Evolutionary conservation across 768 basidiomycete species (phyloP).

Genomic region (Crucibulum laeve): DNA sequence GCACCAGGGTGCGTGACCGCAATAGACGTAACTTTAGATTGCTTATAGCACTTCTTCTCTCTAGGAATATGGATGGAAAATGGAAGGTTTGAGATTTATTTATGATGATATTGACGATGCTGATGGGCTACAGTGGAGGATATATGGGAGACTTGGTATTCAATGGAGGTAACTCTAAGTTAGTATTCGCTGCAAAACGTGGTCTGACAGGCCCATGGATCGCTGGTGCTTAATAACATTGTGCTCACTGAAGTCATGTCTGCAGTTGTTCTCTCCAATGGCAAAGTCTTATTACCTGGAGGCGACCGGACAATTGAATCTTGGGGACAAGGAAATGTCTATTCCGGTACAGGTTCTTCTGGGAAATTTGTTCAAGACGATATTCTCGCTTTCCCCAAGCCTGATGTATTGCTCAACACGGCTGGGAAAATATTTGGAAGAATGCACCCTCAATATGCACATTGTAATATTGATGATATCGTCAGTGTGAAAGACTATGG

Average conservation of each 20-base stretch:
- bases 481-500: slow-evolving; percentile 69
- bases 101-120: too few species aligned
- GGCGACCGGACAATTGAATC: slow-evolving; percentile 55
- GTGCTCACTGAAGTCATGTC: slow-evolving; percentile 54
- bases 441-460: slow-evolving; percentile 63
- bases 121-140: slow-evolving; percentile 44
- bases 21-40: not conserved
- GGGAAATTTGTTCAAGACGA: slow-evolving; percentile 46
- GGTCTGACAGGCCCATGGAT: slow-evolving; percentile 41
- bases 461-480: slow-evolving; percentile 57
- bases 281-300: slow-evolving; percentile 50
- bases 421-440: slow-evolving; percentile 59
- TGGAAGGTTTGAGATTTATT: slow-evolving; percentile 47
- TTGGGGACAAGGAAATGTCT: slow-evolving; percentile 80
- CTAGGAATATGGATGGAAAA: slow-evolving; percentile 73
- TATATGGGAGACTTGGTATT: slow-evolving; percentile 52
- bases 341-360: slow-evolving; percentile 40
- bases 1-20: slow-evolving; percentile 51
- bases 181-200: not conserved
- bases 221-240: slow-evolving; percentile 63
- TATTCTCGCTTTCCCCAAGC: slow-evolving; percentile 48
- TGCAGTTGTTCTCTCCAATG: slow-evolving; percentile 54
- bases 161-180: slow-evolving; percentile 41
- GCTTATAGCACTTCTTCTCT: not conserved
- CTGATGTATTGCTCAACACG: slow-evolving; percentile 50